Conservation (phyloP, 352 stramenopile genomes). For the Phytophthora vignae region DNA sequence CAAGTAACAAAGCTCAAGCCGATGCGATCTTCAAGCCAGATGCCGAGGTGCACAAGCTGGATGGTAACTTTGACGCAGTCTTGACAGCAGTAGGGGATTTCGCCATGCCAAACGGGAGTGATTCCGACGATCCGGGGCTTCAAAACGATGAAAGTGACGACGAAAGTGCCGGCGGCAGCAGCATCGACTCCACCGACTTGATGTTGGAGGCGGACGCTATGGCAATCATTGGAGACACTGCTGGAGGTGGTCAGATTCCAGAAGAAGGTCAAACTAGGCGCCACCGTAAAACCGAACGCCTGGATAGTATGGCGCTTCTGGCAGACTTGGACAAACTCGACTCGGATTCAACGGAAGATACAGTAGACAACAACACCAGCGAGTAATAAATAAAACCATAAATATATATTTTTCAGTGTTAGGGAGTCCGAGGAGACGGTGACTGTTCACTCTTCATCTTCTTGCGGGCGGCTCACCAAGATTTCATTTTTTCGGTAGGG, state of each 20-base stretch:
- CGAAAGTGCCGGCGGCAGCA: constrained; percentile 18
- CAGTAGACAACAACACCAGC: not conserved
- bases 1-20: not conserved
- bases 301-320: constrained; percentile 26
- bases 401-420: not conserved
- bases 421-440: constrained; percentile 4
- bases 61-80: not conserved
- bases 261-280: not conserved
- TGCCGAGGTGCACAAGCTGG: not conserved
- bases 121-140: constrained; percentile 5
- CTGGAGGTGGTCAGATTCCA: not conserved
- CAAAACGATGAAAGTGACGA: constrained; percentile 14
- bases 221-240: constrained; percentile 9
- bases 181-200: constrained; percentile 45
- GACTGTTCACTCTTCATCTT: constrained; percentile 24
- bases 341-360: not conserved
- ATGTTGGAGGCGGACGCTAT: constrained; percentile 48
- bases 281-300: constrained; percentile 12
- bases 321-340: constrained; percentile 28
- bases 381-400: not conserved
- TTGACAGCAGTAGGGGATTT: constrained; percentile 6
- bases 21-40: not conserved
- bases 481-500: constrained; percentile 15
- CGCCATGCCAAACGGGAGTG: not conserved
- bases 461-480: constrained; percentile 12